Evolutionary conservation across 306 rosid genomes (phyloP), one percentile per base, ranked within the genome.

Genomic region (Bauhinia variegata): DNA sequence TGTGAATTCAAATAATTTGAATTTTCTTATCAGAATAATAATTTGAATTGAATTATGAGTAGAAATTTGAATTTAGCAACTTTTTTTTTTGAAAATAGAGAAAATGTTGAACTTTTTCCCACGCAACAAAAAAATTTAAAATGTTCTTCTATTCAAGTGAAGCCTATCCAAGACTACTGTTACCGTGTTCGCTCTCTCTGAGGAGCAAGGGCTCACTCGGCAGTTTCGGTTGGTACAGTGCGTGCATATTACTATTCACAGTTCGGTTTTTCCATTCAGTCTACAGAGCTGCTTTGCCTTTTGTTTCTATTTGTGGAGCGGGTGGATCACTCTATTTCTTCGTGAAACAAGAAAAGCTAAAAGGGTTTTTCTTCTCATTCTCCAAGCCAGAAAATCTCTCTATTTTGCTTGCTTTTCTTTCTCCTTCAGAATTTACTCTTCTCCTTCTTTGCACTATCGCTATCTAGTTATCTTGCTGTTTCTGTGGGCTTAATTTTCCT

Each of bases 171-270:
- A 23, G n/a, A n/a, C n/a, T n/a, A n/a, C n/a, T n/a, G n/a, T 23
- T 23, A 23, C 28, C 28, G 30, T 10, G 2, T 41, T 19, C 30
- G 2, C 28, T 30, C 54, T 42, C 23, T n/a, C 54, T 9, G 7
- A 17, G 7, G 54, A 15, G 9, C 10, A 0, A n/a, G 43, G 3
- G 38, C 30, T 23, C 1, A 7, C 56, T 31, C 69, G 19, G n/a
- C 46, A 32, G 52, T 63, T 63, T 63, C 69, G 32, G 69, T 47
- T 63, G 57, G 57, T 64, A 48, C 58, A 33, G 70, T 16, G 70
- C 34, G 17, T 50, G 10, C 31, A 13, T 47, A 47, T n/a, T 3
- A 42, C 11, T 42, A 36, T 4, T 5, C 7, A 4, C 9, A 36
- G 2, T 4, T n/a, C n/a, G n/a, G n/a, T n/a, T n/a, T n/a, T n/a